Evolutionary conservation across 148 eudicot genomes (phyloP), one percentile per base, ranked within the genome.

Genomic region (Pharnaceum exiguum): DNA sequence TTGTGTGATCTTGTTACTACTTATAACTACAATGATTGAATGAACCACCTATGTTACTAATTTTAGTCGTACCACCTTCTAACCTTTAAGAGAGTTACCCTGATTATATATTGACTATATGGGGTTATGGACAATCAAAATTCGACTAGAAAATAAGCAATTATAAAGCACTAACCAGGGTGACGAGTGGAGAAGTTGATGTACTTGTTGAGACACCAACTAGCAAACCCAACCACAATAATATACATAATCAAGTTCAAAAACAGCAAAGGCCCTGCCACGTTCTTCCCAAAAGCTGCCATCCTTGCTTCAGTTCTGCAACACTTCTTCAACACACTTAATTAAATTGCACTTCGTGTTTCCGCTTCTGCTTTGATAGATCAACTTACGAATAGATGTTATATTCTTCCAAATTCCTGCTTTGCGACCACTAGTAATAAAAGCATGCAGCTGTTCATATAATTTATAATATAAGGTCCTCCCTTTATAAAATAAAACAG

Each of bases 201-300:
- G 30, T 57, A 85, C 72, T 65, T 66, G 48, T 89, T 80, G 58
- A 89, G 67, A 11, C 94, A 73, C 96, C 96, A 89, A 72, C 93
- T 85, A 42, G 96, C 78, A 54, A 89, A 89, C 2, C 96, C 96
- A 21, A 89, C 48, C 4, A 79, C 81, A 18, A 89, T 70, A 0
- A 82, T 36, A 57, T 85, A 89, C 81, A 89, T 62, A 4, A 85
- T 35, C 61, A 89, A 61, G 71, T 89, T 89, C 23, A 89, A 27
- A 36, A 85, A 80, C 77, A 85, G 55, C 81, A 89, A 76, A 26
- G 96, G 89, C 11, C 79, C 93, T 4, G 89, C 93, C 7, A 85
- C 25, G 49, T 59, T 85, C 66, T 86, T 80, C 22, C 93, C 96
- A 28, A 84, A 67, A 0, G 76, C 64, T 12, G 76, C 77, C 73